Evolutionary conservation across 768 basidiomycete species (phyloP), one percentile per base, ranked within the genome.

Genomic region (Tylopilus intermedius): DNA sequence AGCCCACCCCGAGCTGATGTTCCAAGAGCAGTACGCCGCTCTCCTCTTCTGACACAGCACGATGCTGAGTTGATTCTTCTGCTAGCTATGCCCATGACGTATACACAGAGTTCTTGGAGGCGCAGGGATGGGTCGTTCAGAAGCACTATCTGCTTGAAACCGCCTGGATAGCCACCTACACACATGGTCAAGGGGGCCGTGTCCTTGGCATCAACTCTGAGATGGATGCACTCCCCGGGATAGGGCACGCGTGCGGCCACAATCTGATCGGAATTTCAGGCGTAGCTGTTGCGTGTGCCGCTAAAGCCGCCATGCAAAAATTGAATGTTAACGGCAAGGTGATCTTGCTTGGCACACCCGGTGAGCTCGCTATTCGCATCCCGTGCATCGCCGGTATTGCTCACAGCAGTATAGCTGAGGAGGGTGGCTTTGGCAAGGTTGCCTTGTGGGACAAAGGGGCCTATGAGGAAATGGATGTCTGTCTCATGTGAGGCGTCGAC

Each of bases 121-220:
- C 75, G 40, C 80, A 82, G 30, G 87, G 84, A 0, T 90, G 86
- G 63, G 67, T 75, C 14, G 84, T 89, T 13, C 77, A 76, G 39
- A 75, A 70, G 48, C 78, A 87, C 41, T 78, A 82, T 59, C 75
- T 77, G 45, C 72, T 91, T 24, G 75, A 80, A 15, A 92, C 89
- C 0, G 89, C 87, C 4, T 90, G 89, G 89, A 71, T 75, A 21
- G 89, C 89, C 0, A 76, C 75, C 1, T 90, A 79, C 58, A 70
- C 76, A 8, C 75, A 83, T 60, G 45, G 4, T 14, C 21, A 35
- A 5, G 26, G 30, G 30, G 30, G 30, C 43, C 0, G 56, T 47
- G 9, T 83, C 89, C 56, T 90, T 35, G 89, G 88, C 0, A 73
- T 91, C 49, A 90, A 91, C 65, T 90, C 88, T 29, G 89, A 91